A percentile compares a stretch with the other conserved stretches of the same genome.
These are phyloP conservation scores for Lactifluus rugatus DNA, from an alignment of 768 basidiomycete genomes.

Conservation along the genomic window DNA sequence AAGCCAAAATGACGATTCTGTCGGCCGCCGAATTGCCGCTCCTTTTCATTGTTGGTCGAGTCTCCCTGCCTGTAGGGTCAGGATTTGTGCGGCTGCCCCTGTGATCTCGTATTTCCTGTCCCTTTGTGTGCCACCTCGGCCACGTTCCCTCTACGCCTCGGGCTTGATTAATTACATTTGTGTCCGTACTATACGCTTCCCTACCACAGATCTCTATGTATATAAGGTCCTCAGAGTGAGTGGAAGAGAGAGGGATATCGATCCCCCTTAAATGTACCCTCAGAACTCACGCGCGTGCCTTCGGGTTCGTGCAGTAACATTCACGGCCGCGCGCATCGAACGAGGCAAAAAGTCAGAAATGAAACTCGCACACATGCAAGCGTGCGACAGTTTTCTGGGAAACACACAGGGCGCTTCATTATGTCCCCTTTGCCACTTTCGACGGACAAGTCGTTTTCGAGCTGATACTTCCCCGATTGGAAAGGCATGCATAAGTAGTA, in stretches of 20 bases:
- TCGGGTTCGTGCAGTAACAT: not conserved
- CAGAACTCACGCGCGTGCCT: too few relatives aligned
- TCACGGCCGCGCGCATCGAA: not conserved
- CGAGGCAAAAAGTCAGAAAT: not conserved
- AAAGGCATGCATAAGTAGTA: not conserved
- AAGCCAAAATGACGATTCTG: not conserved
- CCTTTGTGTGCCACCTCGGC: too few relatives aligned
- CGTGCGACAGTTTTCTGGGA: not conserved
- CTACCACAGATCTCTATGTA: too few relatives aligned
- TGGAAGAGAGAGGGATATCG: too few relatives aligned
- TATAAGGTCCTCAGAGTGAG: too few relatives aligned
- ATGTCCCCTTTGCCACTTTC: not conserved
- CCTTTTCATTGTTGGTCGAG: not conserved
- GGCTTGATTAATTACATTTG: too few relatives aligned
- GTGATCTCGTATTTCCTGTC: too few relatives aligned
- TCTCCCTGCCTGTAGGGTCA: too few relatives aligned
- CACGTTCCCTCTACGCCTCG: too few relatives aligned
- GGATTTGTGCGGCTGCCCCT: too few relatives aligned
- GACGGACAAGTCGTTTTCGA: not conserved
- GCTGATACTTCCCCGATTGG: not conserved
- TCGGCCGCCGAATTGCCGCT: constrained; percentile 3
- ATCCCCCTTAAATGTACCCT: too few relatives aligned
- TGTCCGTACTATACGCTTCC: too few relatives aligned
- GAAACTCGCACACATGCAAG: not conserved
- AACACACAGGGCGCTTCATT: not conserved